These are phyloP conservation scores for Bassia scoparia DNA, from an alignment of 148 eudicot genomes.

Conservation along the genomic window DNA sequence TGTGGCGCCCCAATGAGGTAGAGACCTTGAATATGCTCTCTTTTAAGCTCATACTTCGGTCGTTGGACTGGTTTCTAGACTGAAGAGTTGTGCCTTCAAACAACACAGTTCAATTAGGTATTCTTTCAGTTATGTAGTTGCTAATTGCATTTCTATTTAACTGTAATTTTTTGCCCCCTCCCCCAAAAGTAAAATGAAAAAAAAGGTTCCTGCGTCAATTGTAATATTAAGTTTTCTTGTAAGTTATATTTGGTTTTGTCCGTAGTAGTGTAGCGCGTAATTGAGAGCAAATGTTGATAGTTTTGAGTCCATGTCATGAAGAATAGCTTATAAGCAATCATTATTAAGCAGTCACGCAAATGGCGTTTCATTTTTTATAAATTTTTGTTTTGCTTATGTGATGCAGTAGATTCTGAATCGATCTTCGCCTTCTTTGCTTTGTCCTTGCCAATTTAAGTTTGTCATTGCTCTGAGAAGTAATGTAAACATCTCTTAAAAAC, in stretches of 20 bases:
- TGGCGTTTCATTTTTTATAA: not conserved
- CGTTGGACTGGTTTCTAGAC: not conserved
- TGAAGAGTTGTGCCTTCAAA: conserved; percentile 1
- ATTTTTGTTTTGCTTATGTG: not conserved
- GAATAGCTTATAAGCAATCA: not conserved
- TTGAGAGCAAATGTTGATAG: not conserved
- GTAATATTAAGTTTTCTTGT: conserved; percentile 2
- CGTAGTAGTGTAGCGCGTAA: conserved; percentile 10
- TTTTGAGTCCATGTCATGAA: not conserved
- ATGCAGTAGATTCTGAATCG: no score
- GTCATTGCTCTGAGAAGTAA: no score
- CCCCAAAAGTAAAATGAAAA: not conserved
- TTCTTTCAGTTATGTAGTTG: conserved; percentile 22
- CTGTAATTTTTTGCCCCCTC: conserved; percentile 21
- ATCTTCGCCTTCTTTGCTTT: no score
- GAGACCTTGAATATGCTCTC: conserved; percentile 48
- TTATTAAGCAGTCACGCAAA: not conserved
- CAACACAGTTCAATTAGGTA: conserved; percentile 18
- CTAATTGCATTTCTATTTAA: conserved; percentile 14
- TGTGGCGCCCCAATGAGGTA: conserved; percentile 55
- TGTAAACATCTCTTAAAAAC: no score
- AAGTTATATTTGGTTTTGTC: conserved; percentile 5
- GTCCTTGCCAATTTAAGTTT: no score
- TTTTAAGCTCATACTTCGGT: conserved; percentile 14
- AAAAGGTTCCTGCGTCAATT: conserved; percentile 6